Evolutionary conservation across 2,329 filamentous ascomycete species (phyloP).

Genomic region (Uncinocarpus reesii): DNA sequence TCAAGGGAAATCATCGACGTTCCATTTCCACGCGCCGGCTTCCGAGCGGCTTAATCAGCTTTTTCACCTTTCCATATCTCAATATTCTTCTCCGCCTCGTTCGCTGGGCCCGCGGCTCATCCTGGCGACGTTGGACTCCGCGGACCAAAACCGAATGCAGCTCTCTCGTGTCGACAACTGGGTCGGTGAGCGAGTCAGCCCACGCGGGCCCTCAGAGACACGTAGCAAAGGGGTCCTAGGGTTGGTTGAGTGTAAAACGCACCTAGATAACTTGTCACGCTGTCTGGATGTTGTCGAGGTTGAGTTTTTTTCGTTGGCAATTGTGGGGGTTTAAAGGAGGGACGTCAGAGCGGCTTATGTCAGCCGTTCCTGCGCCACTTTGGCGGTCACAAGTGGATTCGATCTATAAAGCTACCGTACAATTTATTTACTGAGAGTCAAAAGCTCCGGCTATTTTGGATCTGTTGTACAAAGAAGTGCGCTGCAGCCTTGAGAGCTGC

Average conservation of each 20-base stretch:
- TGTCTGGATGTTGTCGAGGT: constrained; percentile 12
- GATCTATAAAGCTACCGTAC: too few relatives aligned
- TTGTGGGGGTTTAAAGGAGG: constrained; percentile 12
- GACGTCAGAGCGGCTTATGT: constrained; percentile 12
- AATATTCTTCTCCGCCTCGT: constrained; percentile 96
- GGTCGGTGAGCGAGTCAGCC: constrained; percentile 13
- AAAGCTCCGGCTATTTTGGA: too few relatives aligned
- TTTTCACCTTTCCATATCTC: constrained; percentile 93
- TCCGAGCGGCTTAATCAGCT: constrained; percentile 97
- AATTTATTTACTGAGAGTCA: too few relatives aligned
- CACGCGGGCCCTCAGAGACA: constrained; percentile 7
- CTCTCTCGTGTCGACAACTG: constrained; percentile 9
- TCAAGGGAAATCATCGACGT: constrained; percentile 99
- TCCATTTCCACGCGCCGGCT: constrained; percentile 93
- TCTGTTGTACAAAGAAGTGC: too few relatives aligned
- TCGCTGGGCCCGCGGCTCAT: constrained; percentile 73
- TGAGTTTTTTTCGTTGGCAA: constrained; percentile 17
- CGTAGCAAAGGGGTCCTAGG: not conserved
- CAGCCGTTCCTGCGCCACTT: constrained; percentile 10
- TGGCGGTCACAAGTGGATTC: not conserved
- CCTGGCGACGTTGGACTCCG: constrained; percentile 39
- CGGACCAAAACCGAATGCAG: constrained; percentile 6
- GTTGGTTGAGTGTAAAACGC: not conserved
- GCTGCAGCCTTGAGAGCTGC: too few relatives aligned
- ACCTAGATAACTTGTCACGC: constrained; percentile 12